Evolutionary conservation across 441 rosid species (phyloP), one percentile per base, ranked within the genome.

Genomic region (Populus hybrid): DNA sequence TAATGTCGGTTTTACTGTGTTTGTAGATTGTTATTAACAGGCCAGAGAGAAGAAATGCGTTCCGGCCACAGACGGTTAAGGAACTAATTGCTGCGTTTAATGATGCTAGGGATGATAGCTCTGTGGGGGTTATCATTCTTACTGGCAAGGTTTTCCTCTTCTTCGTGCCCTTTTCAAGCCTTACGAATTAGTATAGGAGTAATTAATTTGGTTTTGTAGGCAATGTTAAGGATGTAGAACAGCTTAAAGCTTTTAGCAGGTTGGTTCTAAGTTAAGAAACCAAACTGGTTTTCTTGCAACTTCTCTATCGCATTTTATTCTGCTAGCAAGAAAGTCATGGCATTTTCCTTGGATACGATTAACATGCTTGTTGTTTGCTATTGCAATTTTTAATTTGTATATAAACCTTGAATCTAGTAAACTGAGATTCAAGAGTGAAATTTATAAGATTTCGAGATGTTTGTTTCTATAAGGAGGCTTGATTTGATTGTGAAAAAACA

Each of bases 31-130:
- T 93, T 16, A 95, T 95, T 66, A 89, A 95, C 68, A 82, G 99
- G 76, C 98, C 98, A 23, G 93, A 91, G 83, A 89, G 85, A 76
- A 88, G 98, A 81, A 93, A 92, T 81, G 96, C 97, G 28, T 93
- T 93, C 69, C 76, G 97, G 74, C 91, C 98, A 10, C 90, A 70
- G 76, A 93, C 99, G 16, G 69, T 91, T 66, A 93, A 92, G 87
- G 97, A 91, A 89, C 85, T 93, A 80, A 90, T 88, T 78, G 85
- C 89, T 0, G 94, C 98, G 23, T 92, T 95, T 83, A 73, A 83
- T 38, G 96, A 95, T 79, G 96, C 99, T 8, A 95, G 98, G 77
- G 91, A 92, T 36, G 99, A 92, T 67, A 78, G 86, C 80, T 89
- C 95, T 4, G 57, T 91, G 7, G 99, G 98, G 73, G 97, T 93